Percentiles rank a stretch among this genome's conserved stretches.
Conservation (phyloP, 1,139 yeast species). For the Scheffersomyces segobiensis region DNA sequence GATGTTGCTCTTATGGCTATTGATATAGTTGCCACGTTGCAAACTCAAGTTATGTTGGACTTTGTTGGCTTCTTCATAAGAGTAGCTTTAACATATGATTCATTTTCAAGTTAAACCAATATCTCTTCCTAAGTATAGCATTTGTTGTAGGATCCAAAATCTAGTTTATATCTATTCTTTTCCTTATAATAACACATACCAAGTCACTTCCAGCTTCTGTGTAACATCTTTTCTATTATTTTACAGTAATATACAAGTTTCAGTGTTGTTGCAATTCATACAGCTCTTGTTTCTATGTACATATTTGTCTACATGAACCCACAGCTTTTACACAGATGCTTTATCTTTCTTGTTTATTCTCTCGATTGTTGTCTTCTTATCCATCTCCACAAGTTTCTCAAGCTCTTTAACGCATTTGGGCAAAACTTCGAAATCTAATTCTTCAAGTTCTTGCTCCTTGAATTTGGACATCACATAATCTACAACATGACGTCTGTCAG, state of each 20-base stretch:
- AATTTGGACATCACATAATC: conserved; percentile 61
- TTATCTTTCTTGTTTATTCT: conserved; percentile 3
- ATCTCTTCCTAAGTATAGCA: background rate
- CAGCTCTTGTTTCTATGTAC: background rate
- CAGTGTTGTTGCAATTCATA: background rate
- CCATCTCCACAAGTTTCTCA: conserved; percentile 26
- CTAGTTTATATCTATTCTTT: no score
- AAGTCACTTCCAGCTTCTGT: no score
- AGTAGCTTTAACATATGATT: background rate
- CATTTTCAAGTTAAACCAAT: background rate
- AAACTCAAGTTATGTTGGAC: background rate
- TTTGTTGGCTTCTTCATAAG: background rate
- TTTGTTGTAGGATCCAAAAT: background rate
- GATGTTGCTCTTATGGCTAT: background rate
- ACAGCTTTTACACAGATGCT: conserved; percentile 19
- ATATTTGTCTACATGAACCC: background rate
- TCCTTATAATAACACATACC: background rate
- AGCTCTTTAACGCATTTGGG: conserved; percentile 39
- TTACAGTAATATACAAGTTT: no score
- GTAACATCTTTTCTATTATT: no score
- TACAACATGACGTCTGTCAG: conserved; percentile 46
- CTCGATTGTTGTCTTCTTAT: background rate
- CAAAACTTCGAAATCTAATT: conserved; percentile 33
- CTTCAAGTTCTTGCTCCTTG: conserved; percentile 33
- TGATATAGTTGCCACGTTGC: background rate